A percentile compares a stretch with the other conserved stretches of the same genome.
phyloP scores from a whole-genome alignment of 2,329 filamentous ascomycete genomes.

The Alternaria triticimaculans region DNA sequence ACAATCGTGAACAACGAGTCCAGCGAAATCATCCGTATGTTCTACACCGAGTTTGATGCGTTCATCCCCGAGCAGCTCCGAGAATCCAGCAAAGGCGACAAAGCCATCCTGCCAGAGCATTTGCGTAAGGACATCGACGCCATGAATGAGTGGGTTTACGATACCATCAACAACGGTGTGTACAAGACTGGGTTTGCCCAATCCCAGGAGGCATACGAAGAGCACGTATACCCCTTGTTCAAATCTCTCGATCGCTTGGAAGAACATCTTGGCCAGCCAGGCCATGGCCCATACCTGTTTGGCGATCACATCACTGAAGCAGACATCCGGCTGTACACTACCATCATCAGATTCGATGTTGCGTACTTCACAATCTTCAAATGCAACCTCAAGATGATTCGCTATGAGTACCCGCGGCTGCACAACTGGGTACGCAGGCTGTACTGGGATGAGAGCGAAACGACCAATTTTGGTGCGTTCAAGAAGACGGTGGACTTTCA shows the following conservation, averaged over 20 bases:
- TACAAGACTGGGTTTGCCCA: constrained; percentile 79
- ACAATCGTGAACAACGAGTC: constrained; percentile 44
- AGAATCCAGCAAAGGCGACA: constrained; percentile 58
- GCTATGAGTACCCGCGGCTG: constrained; percentile 78
- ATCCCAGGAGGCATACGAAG: constrained; percentile 81
- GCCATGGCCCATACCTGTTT: constrained; percentile 71
- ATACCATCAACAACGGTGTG: constrained; percentile 60
- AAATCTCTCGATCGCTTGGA: constrained; percentile 77
- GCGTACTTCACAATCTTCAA: constrained; percentile 65
- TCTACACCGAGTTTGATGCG: constrained; percentile 39
- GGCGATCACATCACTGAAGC: constrained; percentile 79
- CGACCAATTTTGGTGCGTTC: constrained; percentile 33
- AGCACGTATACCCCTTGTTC: constrained; percentile 74
- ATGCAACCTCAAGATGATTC: constrained; percentile 82
- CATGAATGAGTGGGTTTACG: constrained; percentile 73
- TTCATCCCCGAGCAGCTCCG: constrained; percentile 56
- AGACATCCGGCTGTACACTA: constrained; percentile 71
- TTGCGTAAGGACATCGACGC: constrained; percentile 73
- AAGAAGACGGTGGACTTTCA: constrained; percentile 31
- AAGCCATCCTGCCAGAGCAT: constrained; percentile 70
- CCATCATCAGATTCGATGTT: constrained; percentile 53
- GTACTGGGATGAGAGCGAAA: constrained; percentile 71
- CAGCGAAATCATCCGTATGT: constrained; percentile 45
- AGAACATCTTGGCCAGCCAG: constrained; percentile 64
- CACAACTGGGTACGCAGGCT: constrained; percentile 79